phyloP scores from a whole-genome alignment of 179 eudicot genomes.

The Spergularia azorica region DNA sequence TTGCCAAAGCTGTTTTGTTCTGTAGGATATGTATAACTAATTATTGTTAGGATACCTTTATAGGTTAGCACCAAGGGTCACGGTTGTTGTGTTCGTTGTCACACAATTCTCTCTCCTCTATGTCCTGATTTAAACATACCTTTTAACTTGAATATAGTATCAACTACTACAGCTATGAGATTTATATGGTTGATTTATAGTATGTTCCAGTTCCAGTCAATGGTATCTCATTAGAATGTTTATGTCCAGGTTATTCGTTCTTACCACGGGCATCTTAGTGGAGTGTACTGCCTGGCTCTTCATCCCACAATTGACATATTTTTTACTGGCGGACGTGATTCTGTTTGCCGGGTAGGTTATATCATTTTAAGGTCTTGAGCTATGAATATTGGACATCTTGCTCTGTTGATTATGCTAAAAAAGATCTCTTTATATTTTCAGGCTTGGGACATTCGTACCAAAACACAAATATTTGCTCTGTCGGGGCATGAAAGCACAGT shows the following conservation, averaged over 20 bases:
- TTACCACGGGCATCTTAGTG: constrained; percentile 98
- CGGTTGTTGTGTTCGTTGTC: neutral
- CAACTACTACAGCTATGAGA: neutral
- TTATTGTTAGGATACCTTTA: neutral
- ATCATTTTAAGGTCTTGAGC: neutral
- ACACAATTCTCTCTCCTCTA: neutral
- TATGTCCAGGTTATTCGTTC: constrained; percentile 78
- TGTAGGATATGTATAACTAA: neutral
- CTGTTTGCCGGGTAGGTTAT: constrained; percentile 84
- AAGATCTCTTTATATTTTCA: constrained; percentile 31
- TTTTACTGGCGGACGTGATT: constrained; percentile 97
- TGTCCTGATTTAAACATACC: constrained; percentile 1
- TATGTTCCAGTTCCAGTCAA: neutral
- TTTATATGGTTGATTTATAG: neutral
- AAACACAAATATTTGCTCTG: constrained; percentile 85
- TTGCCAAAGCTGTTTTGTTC: neutral
- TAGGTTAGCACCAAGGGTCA: neutral
- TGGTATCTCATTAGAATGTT: constrained; percentile 10
- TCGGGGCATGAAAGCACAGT: constrained; percentile 95
- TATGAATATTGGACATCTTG: neutral
- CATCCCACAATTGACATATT: constrained; percentile 94
- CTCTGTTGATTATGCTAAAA: constrained; percentile 1
- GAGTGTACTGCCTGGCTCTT: constrained; percentile 92
- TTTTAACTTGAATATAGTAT: neutral
- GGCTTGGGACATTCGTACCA: constrained; percentile 98